Base-by-base conservation (phyloP, 768 basidiomycete species). In the Rhodotorula diobovata region DNA sequence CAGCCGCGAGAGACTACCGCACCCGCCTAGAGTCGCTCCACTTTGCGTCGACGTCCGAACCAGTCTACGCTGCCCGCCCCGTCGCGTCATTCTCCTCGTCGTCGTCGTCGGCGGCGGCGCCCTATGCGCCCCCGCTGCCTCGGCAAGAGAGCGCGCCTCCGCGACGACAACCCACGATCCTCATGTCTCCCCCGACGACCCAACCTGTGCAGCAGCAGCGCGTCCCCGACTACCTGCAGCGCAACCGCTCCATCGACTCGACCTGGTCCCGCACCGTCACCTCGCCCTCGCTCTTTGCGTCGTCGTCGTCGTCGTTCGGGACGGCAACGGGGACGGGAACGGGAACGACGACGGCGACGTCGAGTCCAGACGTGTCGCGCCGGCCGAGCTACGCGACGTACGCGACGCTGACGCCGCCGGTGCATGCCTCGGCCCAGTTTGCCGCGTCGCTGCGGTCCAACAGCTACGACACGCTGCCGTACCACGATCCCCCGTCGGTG, bases 151-250 rank as follows among this genome's bases (percentile, higher is more conserved):
- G 18, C 30, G 18, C 23, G 53, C 34, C 41, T 23, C 61, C 41
- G 30, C 61, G 16, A 43, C 64, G 15, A 12, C 67, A 63, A 25
- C 72, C 72, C 0, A 73, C 62, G 18, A 73, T 73, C 48, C 32
- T 73, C 50, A 68, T 68, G 57, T 63, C 64, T 8, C 72, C 72
- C 2, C 71, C 71, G 20, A 35, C 66, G 51, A 56, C 12, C 5
- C 41, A 43, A 7, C n/a, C n/a, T n/a, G n/a, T n/a, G n/a, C 39
- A 41, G 15, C 39, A 41, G 39, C 39, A 59, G 9, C 30, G 30
- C 48, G 18, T 35, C 39, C 20, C 50, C 30, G 30, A 11, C 28
- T 9, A 28, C 6, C 37, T 67, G 25, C 39, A 23, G 6, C 59
- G 59, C 20, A 63, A 60, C 41, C 68, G 39, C n/a, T 54, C 51